Percentiles rank a stretch among this genome's conserved stretches.
Evolutionary conservation across 495 filamentous ascomycete genomes (phyloP).

Genomic region (Aspergillus cristatus): DNA sequence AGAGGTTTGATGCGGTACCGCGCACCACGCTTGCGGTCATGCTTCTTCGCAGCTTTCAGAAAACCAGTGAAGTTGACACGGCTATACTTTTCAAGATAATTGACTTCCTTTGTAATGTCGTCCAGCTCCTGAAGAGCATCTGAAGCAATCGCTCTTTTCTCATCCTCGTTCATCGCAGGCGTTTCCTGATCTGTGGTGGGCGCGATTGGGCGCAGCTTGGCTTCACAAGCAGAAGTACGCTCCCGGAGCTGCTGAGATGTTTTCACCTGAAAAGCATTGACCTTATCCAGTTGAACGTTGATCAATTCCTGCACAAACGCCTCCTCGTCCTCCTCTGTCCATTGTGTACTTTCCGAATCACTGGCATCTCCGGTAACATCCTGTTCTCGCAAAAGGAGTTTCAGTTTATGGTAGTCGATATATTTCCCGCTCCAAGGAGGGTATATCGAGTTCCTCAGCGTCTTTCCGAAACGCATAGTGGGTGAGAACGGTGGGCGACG

Average conservation of each 20-base stretch:
- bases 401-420: conserved; percentile 90
- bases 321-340: conserved; percentile 95
- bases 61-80: conserved; percentile 96
- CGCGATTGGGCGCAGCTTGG: conserved; percentile 39
- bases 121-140: conserved; percentile 75
- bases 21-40: conserved; percentile 79
- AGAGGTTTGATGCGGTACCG: conserved; percentile 81
- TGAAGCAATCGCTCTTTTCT: conserved; percentile 47
- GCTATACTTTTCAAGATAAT: conserved; percentile 88
- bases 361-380: conserved; percentile 40
- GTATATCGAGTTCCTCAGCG: conserved; percentile 69
- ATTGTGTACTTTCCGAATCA: conserved; percentile 45
- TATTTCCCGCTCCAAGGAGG: conserved; percentile 87
- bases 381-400: conserved; percentile 70
- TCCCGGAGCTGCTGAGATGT: conserved; percentile 64
- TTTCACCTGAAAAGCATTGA: conserved; percentile 76
- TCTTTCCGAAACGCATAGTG: conserved; percentile 87
- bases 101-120: conserved; percentile 77
- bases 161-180: conserved; percentile 24
- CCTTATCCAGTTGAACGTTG: conserved; percentile 92
- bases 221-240: conserved; percentile 48
- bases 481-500: no score
- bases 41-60: conserved; percentile 96
- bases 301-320: conserved; percentile 89
- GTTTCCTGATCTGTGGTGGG: conserved; percentile 19